phyloP scores from a whole-genome alignment of 2,329 filamentous ascomycete species.

The Colletotrichum gigasporum region DNA sequence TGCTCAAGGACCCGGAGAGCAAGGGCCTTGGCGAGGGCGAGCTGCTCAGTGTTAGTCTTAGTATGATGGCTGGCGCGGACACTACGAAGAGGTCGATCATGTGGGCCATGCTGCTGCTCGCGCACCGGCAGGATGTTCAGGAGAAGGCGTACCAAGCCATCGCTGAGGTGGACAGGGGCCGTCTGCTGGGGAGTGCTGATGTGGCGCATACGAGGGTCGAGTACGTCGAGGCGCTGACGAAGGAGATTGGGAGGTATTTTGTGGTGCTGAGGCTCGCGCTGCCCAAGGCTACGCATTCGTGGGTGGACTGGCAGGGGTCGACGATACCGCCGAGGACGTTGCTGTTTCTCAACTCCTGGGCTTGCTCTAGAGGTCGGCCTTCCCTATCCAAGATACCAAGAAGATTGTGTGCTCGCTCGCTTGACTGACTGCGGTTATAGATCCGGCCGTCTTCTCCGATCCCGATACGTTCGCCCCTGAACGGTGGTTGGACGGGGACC shows the following conservation, averaged over 20 bases:
- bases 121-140: constrained; percentile 37
- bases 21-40: constrained; percentile 52
- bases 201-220: constrained; percentile 33
- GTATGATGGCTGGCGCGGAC: constrained; percentile 56
- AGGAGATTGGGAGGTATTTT: constrained; percentile 34
- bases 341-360: constrained; percentile 40
- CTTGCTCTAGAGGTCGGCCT: constrained; percentile 39
- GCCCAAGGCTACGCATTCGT: constrained; percentile 32
- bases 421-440: constrained; percentile 41
- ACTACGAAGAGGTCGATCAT: constrained; percentile 37
- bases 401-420: background rate
- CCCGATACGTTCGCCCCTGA: constrained; percentile 67
- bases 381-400: too few relatives aligned
- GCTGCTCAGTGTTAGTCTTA: constrained; percentile 72
- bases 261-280: constrained; percentile 33
- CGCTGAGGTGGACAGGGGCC: constrained; percentile 12
- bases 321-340: constrained; percentile 64
- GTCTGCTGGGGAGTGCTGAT: constrained; percentile 26
- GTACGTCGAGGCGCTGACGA: constrained; percentile 34
- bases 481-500: constrained; percentile 46
- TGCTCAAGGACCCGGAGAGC: constrained; percentile 71
- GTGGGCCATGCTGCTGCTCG: constrained; percentile 37
- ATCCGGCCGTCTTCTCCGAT: constrained; percentile 69
- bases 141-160: constrained; percentile 36
- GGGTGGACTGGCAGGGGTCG: constrained; percentile 35